A percentile compares a stretch with the other conserved stretches of the same genome.
Evolutionary conservation across 805 yeast species (phyloP).

Genomic region (Candida lessepsii): DNA sequence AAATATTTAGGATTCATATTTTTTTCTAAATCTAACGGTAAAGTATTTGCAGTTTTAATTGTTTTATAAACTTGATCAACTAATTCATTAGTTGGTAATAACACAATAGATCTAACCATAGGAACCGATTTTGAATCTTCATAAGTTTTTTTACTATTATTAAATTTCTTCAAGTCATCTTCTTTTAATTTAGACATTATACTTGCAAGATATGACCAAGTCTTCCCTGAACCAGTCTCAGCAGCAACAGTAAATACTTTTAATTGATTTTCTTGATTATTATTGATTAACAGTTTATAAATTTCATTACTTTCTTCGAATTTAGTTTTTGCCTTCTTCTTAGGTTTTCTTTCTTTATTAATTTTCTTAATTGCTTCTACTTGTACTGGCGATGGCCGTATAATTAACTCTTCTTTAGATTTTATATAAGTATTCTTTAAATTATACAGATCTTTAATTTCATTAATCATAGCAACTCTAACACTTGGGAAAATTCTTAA

Average conservation of each 20-base stretch:
- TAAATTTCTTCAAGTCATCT: slow-evolving; percentile 40
- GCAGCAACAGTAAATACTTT: slow-evolving; percentile 83
- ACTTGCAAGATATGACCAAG: slow-evolving; percentile 86
- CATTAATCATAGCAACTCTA: slow-evolving; percentile 55
- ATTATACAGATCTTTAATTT: slow-evolving; percentile 44
- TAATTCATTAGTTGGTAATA: slow-evolving; percentile 87
- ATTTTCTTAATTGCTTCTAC: slow-evolving; percentile 63
- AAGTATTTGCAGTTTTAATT: slow-evolving; percentile 29
- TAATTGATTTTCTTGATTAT: slow-evolving; percentile 33
- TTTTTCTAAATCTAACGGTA: slow-evolving; percentile 22
- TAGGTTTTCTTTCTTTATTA: slow-evolving; percentile 41
- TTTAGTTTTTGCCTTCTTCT: slow-evolving; percentile 20
- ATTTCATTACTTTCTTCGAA: slow-evolving; percentile 23
- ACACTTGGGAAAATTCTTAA: slow-evolving; percentile 67
- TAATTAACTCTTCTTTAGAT: slow-evolving; percentile 28
- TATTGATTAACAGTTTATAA: slow-evolving; percentile 24
- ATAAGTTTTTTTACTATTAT: slow-evolving; percentile 19
- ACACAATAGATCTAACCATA: slow-evolving; percentile 63
- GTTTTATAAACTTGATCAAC: slow-evolving; percentile 72
- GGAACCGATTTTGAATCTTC: slow-evolving; percentile 26
- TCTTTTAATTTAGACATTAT: slow-evolving; percentile 66
- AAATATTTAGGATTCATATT: slow-evolving; percentile 16
- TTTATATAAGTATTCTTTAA: slow-evolving; percentile 32
- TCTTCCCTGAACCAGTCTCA: slow-evolving; percentile 96
- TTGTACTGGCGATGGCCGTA: slow-evolving; percentile 80